These are phyloP conservation scores for Penicillium verhagenii DNA, from an alignment of 495 filamentous ascomycete species.

Conservation along the genomic window DNA sequence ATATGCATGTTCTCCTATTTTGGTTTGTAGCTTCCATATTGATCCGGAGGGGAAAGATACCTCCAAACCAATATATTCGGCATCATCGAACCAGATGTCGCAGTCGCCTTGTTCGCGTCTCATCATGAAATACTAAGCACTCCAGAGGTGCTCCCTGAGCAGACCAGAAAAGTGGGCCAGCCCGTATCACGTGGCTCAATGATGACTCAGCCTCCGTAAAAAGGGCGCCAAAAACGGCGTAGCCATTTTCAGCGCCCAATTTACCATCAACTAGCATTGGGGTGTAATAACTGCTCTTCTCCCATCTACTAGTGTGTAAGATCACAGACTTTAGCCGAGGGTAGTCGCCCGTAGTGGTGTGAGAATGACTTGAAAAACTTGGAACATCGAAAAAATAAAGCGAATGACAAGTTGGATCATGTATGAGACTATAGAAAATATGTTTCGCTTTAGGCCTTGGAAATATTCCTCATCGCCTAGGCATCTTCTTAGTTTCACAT, in stretches of 20 bases:
- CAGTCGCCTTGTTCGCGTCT: background rate
- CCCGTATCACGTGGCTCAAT: background rate
- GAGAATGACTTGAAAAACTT: too few species aligned
- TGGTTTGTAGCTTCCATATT: background rate
- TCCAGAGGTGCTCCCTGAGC: background rate
- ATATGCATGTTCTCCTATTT: background rate
- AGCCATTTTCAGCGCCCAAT: background rate
- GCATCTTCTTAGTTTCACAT: too few species aligned
- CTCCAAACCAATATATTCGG: background rate
- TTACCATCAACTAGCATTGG: background rate
- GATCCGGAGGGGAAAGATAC: background rate
- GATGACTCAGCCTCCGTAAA: background rate
- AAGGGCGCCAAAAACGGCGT: background rate
- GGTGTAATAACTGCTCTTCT: too few species aligned
- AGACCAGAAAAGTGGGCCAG: background rate
- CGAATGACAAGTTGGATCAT: too few species aligned
- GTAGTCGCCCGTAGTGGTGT: too few species aligned
- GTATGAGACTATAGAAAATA: too few species aligned
- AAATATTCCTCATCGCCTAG: too few species aligned
- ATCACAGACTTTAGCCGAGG: too few species aligned
- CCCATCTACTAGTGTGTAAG: too few species aligned
- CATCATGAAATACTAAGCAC: background rate
- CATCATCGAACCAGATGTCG: background rate
- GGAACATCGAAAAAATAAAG: too few species aligned
- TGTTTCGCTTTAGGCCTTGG: too few species aligned